Evolutionary conservation across 2,329 filamentous ascomycete species (phyloP).

Genomic region (Cladosporium austrohemisphaericum): DNA sequence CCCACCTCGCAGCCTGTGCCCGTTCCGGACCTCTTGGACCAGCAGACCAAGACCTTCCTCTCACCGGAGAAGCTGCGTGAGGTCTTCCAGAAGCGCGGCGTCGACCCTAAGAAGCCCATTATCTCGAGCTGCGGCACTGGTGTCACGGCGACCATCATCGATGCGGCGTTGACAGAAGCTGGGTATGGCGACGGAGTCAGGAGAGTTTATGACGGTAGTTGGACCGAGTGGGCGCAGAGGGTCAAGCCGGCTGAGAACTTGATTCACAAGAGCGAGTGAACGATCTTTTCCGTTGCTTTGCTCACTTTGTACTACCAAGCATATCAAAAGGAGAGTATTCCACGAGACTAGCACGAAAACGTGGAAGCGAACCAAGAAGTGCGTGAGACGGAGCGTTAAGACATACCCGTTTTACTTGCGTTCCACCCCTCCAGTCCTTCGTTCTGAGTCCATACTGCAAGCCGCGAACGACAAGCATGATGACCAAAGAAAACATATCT

Average conservation of each 20-base stretch:
- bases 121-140: constrained; percentile 89
- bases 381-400: too few species aligned
- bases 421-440: too few species aligned
- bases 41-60: constrained; percentile 74
- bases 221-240: constrained; percentile 60
- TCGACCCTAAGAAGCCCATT: constrained; percentile 76
- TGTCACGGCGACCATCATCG: constrained; percentile 86
- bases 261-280: constrained; percentile 30
- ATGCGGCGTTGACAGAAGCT: constrained; percentile 78
- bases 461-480: too few species aligned
- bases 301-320: too few species aligned
- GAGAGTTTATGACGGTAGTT: constrained; percentile 90
- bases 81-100: constrained; percentile 73
- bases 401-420: too few species aligned
- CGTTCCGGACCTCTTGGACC: constrained; percentile 74
- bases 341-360: too few species aligned
- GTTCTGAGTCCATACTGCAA: too few species aligned
- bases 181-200: constrained; percentile 67
- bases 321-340: too few species aligned
- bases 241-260: constrained; percentile 32
- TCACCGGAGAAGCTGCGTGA: constrained; percentile 67
- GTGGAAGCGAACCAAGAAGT: too few species aligned
- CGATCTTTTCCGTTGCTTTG: too few species aligned
- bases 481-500: too few species aligned
- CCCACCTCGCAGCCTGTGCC: constrained; percentile 82